Evolutionary conservation across 768 basidiomycete genomes (phyloP).

Genomic region (Leccinum fibrillosum): DNA sequence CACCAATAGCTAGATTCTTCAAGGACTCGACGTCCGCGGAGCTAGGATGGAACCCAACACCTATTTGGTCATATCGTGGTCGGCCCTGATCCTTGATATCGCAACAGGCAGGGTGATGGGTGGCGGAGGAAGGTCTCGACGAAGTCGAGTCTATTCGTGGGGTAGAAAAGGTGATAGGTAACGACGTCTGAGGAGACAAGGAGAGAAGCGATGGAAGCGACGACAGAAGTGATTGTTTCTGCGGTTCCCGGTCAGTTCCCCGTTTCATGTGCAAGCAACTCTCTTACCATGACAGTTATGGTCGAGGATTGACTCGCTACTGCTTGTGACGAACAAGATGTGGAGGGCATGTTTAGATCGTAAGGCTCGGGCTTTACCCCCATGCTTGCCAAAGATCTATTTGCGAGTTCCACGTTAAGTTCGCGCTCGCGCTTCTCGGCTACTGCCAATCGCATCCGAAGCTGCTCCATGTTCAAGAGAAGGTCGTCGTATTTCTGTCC

Average conservation of each 20-base stretch:
- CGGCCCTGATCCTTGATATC: conserved; percentile 56
- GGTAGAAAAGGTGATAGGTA: conserved; percentile 56
- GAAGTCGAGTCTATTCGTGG: conserved; percentile 39
- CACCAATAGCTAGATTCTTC: conserved; percentile 30
- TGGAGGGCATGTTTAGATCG: conserved; percentile 49
- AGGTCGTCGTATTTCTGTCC: conserved; percentile 40
- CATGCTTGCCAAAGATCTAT: conserved; percentile 31
- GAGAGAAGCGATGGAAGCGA: conserved; percentile 74
- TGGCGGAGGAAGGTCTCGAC: conserved; percentile 39
- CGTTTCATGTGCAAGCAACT: not conserved
- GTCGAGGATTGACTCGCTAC: conserved; percentile 50
- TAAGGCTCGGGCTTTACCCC: conserved; percentile 58
- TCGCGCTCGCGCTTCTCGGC: conserved; percentile 66
- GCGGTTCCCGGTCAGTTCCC: conserved; percentile 14
- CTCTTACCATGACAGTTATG: conserved; percentile 65
- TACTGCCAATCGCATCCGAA: conserved; percentile 61
- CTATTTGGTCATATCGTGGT: conserved; percentile 36
- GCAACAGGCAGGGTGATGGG: conserved; percentile 39
- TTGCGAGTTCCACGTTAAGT: conserved; percentile 59
- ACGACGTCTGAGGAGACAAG: conserved; percentile 53
- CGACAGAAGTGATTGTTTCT: conserved; percentile 68
- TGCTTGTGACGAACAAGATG: conserved; percentile 36
- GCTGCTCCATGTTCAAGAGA: conserved; percentile 60
- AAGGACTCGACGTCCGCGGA: conserved; percentile 33
- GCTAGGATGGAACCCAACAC: conserved; percentile 48